Percentiles rank a stretch among this genome's conserved stretches.
Evolutionary conservation across 768 basidiomycete species (phyloP).

Genomic region (Russula ochroleuca): DNA sequence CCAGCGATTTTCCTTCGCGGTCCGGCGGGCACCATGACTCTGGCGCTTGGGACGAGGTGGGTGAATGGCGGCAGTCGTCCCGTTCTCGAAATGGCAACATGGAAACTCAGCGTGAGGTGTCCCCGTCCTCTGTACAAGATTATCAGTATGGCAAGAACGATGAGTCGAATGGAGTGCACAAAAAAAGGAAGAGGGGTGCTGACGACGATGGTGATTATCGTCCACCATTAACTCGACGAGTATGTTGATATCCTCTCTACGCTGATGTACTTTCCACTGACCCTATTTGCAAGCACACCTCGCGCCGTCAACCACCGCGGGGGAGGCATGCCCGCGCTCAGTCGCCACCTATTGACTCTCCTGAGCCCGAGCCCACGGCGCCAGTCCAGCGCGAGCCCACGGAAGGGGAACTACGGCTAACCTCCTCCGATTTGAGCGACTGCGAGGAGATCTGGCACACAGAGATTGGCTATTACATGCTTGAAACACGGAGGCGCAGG

Average conservation of each 20-base stretch:
- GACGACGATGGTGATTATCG: constrained; percentile 56
- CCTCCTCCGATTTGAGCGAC: constrained; percentile 78
- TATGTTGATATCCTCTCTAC: constrained; percentile 38
- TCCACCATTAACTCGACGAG: constrained; percentile 50
- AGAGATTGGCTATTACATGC: constrained; percentile 63
- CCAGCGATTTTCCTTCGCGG: constrained; percentile 38
- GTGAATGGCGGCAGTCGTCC: constrained; percentile 40
- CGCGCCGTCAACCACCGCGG: constrained; percentile 39
- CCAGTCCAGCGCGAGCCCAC: constrained; percentile 33
- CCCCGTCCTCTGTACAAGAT: constrained; percentile 33
- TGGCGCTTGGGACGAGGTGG: constrained; percentile 40
- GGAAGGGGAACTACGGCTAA: constrained; percentile 43
- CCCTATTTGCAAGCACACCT: constrained; percentile 27
- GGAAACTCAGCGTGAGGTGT: constrained; percentile 34
- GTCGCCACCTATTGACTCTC: constrained; percentile 27
- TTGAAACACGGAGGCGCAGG: constrained; percentile 69
- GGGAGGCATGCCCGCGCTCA: constrained; percentile 33
- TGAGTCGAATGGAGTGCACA: constrained; percentile 28
- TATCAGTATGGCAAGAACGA: constrained; percentile 29
- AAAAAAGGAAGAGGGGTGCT: constrained; percentile 48
- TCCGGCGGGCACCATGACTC: constrained; percentile 39
- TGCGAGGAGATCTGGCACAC: constrained; percentile 71
- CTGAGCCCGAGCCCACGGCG: constrained; percentile 34
- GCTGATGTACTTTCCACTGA: constrained; percentile 10
- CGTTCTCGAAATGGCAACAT: constrained; percentile 38